Evolutionary conservation across 2,329 filamentous ascomycete genomes (phyloP).

Genomic region (Setomelanomma holmii): DNA sequence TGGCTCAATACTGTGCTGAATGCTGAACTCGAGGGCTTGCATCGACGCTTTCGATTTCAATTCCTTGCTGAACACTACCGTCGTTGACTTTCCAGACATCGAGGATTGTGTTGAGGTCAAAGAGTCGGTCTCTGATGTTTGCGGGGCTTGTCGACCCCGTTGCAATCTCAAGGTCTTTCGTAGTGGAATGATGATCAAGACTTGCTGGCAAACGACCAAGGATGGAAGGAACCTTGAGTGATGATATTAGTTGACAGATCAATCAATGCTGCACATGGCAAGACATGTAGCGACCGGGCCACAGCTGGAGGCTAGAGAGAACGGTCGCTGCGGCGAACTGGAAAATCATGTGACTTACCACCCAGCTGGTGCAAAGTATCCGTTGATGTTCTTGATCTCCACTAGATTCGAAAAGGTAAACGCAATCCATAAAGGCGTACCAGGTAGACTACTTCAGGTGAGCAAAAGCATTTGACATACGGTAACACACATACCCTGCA

Average conservation of each 20-base stretch:
- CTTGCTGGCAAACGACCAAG: conserved; percentile 47
- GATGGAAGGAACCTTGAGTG: conserved; percentile 43
- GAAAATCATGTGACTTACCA: conserved; percentile 33
- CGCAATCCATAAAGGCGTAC: conserved; percentile 47
- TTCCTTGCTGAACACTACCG: conserved; percentile 32
- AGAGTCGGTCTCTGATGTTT: conserved; percentile 34
- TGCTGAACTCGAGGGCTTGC: conserved; percentile 45
- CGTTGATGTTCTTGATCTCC: conserved; percentile 32
- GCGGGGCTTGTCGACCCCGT: conserved; percentile 23
- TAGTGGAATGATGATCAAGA: conserved; percentile 46
- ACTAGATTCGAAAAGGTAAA: conserved; percentile 43
- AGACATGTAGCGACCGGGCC: neutral
- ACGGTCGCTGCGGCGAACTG: neutral
- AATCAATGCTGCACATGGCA: neutral
- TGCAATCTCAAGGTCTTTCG: conserved; percentile 34
- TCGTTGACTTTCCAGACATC: conserved; percentile 28
- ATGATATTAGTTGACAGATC: neutral
- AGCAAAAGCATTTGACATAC: conserved; percentile 14
- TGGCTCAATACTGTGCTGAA: conserved; percentile 44
- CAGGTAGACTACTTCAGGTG: conserved; percentile 38
- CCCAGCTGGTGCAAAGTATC: conserved; percentile 44
- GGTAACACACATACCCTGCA: conserved; percentile 36
- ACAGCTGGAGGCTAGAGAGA: too few species aligned
- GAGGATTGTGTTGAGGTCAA: conserved; percentile 33
- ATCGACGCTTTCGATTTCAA: conserved; percentile 45